A percentile compares a stretch with the other conserved stretches of the same genome.
Evolutionary conservation across 2,329 filamentous ascomycete genomes (phyloP).

Genomic region (Colletotrichum nymphaeae): DNA sequence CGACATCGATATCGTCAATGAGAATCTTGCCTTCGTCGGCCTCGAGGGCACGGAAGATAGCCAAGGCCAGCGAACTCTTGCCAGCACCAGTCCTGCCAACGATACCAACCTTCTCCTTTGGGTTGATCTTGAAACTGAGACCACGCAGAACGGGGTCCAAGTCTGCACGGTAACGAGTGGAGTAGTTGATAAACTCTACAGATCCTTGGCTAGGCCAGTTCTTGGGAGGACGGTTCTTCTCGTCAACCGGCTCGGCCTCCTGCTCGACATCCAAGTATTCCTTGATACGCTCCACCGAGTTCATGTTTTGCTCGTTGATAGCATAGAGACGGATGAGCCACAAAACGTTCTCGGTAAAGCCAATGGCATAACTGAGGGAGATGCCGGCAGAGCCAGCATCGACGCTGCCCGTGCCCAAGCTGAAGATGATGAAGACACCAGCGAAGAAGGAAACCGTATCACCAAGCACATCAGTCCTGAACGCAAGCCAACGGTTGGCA

Average conservation of each 20-base stretch:
- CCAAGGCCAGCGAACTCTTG: constrained; percentile 94
- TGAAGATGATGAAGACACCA: constrained; percentile 88
- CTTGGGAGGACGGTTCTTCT: constrained; percentile 79
- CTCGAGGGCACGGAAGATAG: constrained; percentile 93
- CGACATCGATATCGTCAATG: constrained; percentile 92
- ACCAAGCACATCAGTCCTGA: constrained; percentile 90
- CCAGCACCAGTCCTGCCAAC: constrained; percentile 95
- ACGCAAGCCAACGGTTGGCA: constrained; percentile 94
- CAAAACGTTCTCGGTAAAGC: constrained; percentile 95
- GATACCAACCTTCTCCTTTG: constrained; percentile 93
- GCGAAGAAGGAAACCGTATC: constrained; percentile 94
- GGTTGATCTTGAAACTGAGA: constrained; percentile 86
- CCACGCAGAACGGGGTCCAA: constrained; percentile 87
- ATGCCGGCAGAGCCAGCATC: constrained; percentile 94
- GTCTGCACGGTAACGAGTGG: constrained; percentile 88
- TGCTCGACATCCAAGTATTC: constrained; percentile 98
- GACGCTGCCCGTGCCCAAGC: constrained; percentile 74
- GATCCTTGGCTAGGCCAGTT: constrained; percentile 89
- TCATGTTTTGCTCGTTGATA: constrained; percentile 99
- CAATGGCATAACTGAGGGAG: constrained; percentile 94
- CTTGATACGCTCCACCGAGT: constrained; percentile 96
- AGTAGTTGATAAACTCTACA: constrained; percentile 90
- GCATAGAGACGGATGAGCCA: constrained; percentile 97
- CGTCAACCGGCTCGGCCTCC: constrained; percentile 82
- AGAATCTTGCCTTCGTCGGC: constrained; percentile 90